Percentiles rank a stretch among this genome's conserved stretches.
Conservation (phyloP, 176 grass and related monocot genomes). For the Raddia distichophylla region DNA sequence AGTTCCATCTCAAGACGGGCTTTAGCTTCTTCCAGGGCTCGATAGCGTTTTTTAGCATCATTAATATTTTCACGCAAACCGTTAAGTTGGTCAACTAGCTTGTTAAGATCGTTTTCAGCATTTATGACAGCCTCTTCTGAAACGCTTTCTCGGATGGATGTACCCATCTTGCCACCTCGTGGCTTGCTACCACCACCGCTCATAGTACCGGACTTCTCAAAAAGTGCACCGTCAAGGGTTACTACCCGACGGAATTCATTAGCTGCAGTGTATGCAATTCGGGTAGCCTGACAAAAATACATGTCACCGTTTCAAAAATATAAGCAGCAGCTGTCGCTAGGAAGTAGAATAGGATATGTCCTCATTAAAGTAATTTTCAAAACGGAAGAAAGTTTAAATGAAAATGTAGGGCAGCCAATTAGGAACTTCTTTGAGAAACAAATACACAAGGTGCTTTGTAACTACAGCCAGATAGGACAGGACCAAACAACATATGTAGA, state of each 20-base stretch:
- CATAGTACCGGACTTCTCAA: conserved; percentile 95
- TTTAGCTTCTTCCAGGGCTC: conserved; percentile 65
- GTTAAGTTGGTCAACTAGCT: conserved; percentile 67
- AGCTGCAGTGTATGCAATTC: conserved; percentile 77
- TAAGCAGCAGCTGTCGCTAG: conserved; percentile 6
- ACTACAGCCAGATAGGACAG: conserved; percentile 12
- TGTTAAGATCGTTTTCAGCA: conserved; percentile 68
- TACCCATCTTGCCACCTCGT: conserved; percentile 81
- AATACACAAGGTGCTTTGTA: conserved; percentile 7
- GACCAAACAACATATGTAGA: conserved; percentile 31
- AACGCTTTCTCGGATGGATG: conserved; percentile 70
- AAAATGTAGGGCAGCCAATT: not conserved
- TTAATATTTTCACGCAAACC: conserved; percentile 58
- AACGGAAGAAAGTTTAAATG: not conserved
- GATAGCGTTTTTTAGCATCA: conserved; percentile 63
- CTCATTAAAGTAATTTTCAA: conserved; percentile 15
- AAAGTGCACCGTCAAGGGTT: conserved; percentile 82
- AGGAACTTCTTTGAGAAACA: conserved; percentile 18
- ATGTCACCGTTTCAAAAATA: conserved; percentile 26
- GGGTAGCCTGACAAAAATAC: conserved; percentile 68
- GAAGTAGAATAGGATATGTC: conserved; percentile 1
- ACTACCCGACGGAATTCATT: conserved; percentile 88
- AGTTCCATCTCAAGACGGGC: conserved; percentile 73
- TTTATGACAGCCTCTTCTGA: conserved; percentile 63
- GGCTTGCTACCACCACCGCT: conserved; percentile 81